Base-by-base conservation (phyloP, 345 rosid species). In the Dipteronia dyeriana region DNA sequence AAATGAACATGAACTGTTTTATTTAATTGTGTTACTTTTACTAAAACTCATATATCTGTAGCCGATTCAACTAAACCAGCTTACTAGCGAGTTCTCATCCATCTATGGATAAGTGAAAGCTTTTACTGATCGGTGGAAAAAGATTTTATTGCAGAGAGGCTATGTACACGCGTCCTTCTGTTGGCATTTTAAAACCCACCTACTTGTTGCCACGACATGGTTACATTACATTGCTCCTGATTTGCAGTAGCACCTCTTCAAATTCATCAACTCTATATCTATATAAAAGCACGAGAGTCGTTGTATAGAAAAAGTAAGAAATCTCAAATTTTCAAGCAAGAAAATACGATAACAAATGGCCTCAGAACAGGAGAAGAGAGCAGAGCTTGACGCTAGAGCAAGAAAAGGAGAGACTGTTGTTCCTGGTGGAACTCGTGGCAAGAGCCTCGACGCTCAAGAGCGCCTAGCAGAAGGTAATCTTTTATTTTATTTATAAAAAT, bases 391-490 rank as follows among this genome's bases (percentile, higher is more conserved):
- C 64, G 79, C 74, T 3, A 84, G 70, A 79, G 90, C 90, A 0
- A 85, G 82, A 78, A 82, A 80, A 11, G 93, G 91, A 31, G 91
- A 91, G 84, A 88, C 93, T 0, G 90, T 88, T 8, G 78, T 83
- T 23, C 87, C 85, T 38, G 89, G 91, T 34, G 92, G 94, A 12
- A 90, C 90, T 1, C 85, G 91, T 4, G 92, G 94, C 59, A 87
- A 88, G 34, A 87, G 90, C 86, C 86, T 90, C 5, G 90, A 88
- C 79, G 92, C 91, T 54, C 92, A 87, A 43, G 91, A 88, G 67
- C 89, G 83, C 75, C 88, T 86, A 1, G 92, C 92, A 31, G 93
- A 84, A 73, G 90, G 90, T 75, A 45, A 5, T 34, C 4, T 34
- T 3, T 31, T 26, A 26, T 26, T 26, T 3, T 31, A 29, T 29